Evolutionary conservation across 2,329 filamentous ascomycete genomes (phyloP).

Genomic region (Colletotrichum karsti): DNA sequence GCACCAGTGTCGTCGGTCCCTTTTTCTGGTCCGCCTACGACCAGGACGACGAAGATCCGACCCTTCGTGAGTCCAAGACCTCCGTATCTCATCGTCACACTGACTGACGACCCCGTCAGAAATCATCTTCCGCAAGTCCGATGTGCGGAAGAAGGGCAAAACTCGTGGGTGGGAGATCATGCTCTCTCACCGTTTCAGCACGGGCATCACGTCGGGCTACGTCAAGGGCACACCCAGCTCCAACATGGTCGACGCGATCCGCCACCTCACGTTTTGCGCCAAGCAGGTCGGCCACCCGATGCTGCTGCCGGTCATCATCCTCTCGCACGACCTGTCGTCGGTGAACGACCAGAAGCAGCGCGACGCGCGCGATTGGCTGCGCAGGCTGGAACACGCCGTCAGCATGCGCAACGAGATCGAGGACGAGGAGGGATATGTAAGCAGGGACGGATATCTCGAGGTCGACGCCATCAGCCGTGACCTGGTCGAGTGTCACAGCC

Average conservation of each 20-base stretch:
- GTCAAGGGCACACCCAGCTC: slow-evolving; percentile 69
- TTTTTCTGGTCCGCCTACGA: slow-evolving; percentile 70
- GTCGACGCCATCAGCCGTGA: slow-evolving; percentile 69
- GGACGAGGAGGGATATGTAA: slow-evolving; percentile 62
- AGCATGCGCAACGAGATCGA: slow-evolving; percentile 69
- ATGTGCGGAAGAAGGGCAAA: slow-evolving; percentile 70
- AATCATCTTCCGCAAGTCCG: slow-evolving; percentile 72
- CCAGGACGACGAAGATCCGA: slow-evolving; percentile 63
- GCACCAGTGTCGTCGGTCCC: slow-evolving; percentile 66
- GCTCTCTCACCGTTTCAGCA: slow-evolving; percentile 65
- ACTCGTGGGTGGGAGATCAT: slow-evolving; percentile 73
- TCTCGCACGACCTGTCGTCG: slow-evolving; percentile 64
- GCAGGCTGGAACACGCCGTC: slow-evolving; percentile 68
- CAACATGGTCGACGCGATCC: slow-evolving; percentile 58
- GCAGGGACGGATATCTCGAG: slow-evolving; percentile 58
- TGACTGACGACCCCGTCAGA: slow-evolving; percentile 45
- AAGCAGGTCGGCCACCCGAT: slow-evolving; percentile 64
- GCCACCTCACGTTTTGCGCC: slow-evolving; percentile 58
- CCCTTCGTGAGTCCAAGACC: slow-evolving; percentile 56
- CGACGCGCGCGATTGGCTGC: slow-evolving; percentile 69
- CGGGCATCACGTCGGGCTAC: slow-evolving; percentile 66
- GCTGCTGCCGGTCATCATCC: slow-evolving; percentile 65
- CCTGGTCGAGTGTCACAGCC: slow-evolving; percentile 70
- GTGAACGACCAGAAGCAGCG: slow-evolving; percentile 69
- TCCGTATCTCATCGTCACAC: background rate